These are phyloP conservation scores for Cladophialophora carrionii DNA, from an alignment of 2,329 filamentous ascomycete species.

Conservation along the genomic window DNA sequence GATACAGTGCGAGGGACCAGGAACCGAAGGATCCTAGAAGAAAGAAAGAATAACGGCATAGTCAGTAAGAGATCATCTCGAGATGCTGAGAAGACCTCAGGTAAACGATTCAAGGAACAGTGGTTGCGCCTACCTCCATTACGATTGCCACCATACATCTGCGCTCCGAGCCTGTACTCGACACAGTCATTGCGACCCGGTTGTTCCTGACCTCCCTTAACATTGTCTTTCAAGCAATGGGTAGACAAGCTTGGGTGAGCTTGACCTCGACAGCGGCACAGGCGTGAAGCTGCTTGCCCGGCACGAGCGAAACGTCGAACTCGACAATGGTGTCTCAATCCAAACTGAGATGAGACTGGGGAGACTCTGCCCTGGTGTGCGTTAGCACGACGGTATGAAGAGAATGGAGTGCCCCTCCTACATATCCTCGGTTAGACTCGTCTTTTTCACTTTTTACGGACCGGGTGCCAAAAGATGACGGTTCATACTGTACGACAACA, in stretches of 20 bases:
- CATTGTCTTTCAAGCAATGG: no score
- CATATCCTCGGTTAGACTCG: no score
- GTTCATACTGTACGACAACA: no score
- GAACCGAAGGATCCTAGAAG: not conserved
- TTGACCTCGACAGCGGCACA: conserved; percentile 8
- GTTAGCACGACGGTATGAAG: not conserved
- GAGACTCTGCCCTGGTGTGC: not conserved
- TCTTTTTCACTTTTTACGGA: no score
- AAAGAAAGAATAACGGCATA: conserved; percentile 8
- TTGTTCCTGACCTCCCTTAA: no score
- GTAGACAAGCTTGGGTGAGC: conserved; percentile 23
- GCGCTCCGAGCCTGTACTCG: not conserved
- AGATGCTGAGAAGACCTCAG: not conserved
- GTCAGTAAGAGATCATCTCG: not conserved
- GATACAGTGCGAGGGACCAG: not conserved
- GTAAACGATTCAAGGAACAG: not conserved
- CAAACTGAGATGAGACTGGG: not conserved
- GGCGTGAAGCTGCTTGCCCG: conserved; percentile 6
- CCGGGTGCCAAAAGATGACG: no score
- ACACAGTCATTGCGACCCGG: no score
- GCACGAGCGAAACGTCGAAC: conserved; percentile 10
- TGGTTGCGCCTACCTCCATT: not conserved
- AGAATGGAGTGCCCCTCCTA: not conserved
- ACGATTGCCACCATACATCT: not conserved
- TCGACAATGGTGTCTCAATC: not conserved